A percentile compares a stretch with the other conserved stretches of the same genome.
Evolutionary conservation across 192 early-diverging fungal genomes (phyloP).

Genomic region (Rhizoclosmatium sp.): DNA sequence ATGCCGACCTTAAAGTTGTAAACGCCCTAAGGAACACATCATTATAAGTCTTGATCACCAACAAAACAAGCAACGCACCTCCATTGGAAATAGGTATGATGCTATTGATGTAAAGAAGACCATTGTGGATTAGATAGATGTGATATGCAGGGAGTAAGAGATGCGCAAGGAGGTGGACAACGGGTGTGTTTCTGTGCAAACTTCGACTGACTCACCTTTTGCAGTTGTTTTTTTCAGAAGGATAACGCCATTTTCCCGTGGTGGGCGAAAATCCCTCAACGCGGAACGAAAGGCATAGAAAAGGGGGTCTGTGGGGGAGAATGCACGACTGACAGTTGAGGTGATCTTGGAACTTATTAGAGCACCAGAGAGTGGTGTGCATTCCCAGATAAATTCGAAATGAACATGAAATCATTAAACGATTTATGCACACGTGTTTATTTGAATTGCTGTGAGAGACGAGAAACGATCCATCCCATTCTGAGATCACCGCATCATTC

Average conservation of each 20-base stretch:
- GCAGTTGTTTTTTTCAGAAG: neutral
- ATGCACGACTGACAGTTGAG: no score
- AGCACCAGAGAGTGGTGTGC: no score
- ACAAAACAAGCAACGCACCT: neutral
- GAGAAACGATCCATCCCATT: neutral
- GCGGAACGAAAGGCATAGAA: neutral
- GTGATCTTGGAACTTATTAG: no score
- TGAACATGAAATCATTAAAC: no score
- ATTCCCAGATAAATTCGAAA: no score
- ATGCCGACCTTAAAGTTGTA: conserved; percentile 82
- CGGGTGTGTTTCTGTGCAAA: no score
- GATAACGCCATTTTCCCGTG: neutral
- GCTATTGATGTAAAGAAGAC: conserved; percentile 21
- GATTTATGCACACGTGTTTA: neutral
- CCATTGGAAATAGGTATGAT: conserved; percentile 29
- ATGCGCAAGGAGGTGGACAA: neutral
- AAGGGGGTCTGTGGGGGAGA: no score
- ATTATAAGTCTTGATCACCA: neutral
- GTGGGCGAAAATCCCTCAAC: conserved; percentile 5
- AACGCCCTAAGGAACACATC: conserved; percentile 33
- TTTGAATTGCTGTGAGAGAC: neutral
- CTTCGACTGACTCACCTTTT: neutral
- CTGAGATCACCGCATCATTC: conserved; percentile 23
- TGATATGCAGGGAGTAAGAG: neutral
- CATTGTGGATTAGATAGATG: neutral